These are phyloP conservation scores for Plasmodium relictum DNA, from an alignment of 169 alveolate genomes.

Conservation along the genomic window DNA sequence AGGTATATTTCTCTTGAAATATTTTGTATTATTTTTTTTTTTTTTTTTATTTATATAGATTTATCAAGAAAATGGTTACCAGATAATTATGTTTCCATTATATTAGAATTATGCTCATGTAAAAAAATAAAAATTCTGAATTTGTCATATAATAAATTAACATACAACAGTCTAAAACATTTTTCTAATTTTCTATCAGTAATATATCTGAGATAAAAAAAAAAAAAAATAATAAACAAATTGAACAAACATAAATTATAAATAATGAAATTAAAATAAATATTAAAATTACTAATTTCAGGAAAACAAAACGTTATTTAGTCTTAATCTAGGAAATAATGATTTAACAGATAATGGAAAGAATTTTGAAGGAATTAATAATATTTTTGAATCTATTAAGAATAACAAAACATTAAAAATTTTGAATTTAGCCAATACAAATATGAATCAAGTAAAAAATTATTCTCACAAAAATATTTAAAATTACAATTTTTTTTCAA, in stretches of 20 bases:
- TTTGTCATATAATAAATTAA: constrained; percentile 70
- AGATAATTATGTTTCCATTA: constrained; percentile 59
- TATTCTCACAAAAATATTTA: too few relatives aligned
- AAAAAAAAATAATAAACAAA: too few relatives aligned
- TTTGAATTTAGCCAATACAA: constrained; percentile 60
- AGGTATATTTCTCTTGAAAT: not conserved
- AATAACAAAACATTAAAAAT: constrained; percentile 55
- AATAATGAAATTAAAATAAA: constrained; percentile 6
- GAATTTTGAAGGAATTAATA: constrained; percentile 28
- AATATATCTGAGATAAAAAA: not conserved
- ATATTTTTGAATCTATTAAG: constrained; percentile 37
- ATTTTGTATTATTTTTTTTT: not conserved
- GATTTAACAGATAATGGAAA: constrained; percentile 71
- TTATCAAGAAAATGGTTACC: constrained; percentile 76
- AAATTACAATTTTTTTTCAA: not conserved
- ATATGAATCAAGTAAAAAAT: constrained; percentile 54
- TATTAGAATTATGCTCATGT: constrained; percentile 56
- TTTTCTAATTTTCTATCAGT: constrained; percentile 44
- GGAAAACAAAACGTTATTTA: constrained; percentile 55
- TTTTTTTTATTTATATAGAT: not conserved
- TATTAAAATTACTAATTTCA: constrained; percentile 9
- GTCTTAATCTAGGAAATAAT: constrained; percentile 55
- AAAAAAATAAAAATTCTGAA: constrained; percentile 63
- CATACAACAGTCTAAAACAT: constrained; percentile 26
- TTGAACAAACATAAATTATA: not conserved